Evolutionary conservation across 1,139 yeast species (phyloP).

Genomic region (Saccharomyces pastorianus): DNA sequence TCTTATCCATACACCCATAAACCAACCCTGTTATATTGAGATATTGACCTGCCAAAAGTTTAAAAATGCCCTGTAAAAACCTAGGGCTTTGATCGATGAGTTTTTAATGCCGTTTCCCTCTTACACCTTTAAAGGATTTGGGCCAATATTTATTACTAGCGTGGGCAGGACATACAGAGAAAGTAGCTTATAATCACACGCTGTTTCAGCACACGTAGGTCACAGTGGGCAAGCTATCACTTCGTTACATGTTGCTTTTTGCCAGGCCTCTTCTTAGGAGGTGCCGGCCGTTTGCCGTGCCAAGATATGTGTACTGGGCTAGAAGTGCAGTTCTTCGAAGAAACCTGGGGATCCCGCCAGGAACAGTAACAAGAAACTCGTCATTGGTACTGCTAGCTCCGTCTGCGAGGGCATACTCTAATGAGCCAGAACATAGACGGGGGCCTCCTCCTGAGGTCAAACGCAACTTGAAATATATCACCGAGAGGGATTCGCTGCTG

Average conservation of each 20-base stretch:
- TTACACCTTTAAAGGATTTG: too few species aligned
- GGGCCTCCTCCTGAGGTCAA: too few species aligned
- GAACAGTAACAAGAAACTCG: not conserved
- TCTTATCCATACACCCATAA: not conserved
- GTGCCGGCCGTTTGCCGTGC: not conserved
- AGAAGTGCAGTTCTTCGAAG: not conserved
- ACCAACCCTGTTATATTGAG: too few species aligned
- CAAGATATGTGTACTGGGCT: not conserved
- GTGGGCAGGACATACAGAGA: too few species aligned
- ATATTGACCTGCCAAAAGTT: too few species aligned
- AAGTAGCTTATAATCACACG: too few species aligned
- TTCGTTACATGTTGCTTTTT: not conserved
- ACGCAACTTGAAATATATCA: conserved; percentile 13
- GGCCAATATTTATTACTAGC: too few species aligned
- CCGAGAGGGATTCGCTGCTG: conserved; percentile 23
- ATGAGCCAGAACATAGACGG: not conserved
- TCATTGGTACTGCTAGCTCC: not conserved
- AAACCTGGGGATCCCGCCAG: not conserved
- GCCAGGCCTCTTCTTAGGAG: not conserved
- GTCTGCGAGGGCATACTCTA: not conserved
- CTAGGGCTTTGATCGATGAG: too few species aligned
- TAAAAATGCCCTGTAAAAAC: too few species aligned
- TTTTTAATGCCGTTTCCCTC: too few species aligned
- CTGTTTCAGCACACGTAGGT: too few species aligned
- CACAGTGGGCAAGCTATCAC: too few species aligned